Base-by-base conservation (phyloP, 108 stramenopile genomes). In the Skeletonema grethae region DNA sequence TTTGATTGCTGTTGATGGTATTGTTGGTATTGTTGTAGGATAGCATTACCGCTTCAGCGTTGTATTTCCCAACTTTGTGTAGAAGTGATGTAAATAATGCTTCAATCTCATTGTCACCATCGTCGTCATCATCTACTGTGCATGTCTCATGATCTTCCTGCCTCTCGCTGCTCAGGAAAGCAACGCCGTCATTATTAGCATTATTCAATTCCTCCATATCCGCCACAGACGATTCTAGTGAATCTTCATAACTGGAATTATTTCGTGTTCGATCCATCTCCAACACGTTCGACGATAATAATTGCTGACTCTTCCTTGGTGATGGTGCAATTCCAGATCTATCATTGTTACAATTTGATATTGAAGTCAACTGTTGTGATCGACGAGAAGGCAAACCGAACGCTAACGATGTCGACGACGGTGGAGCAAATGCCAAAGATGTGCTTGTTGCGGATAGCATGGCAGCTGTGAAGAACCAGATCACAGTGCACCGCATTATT, bases 51-150 rank as follows among this genome's bases (percentile, higher is more conserved):
- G 67, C 67, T 9, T 68, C 67, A 11, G 67, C 50, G 41, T 68
- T 68, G 32, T 68, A 68, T 5, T 15, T 20, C 24, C 56, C 57
- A 36, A 68, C 43, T 32, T 68, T 68, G 3, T 57, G 36, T 38
- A 68, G 25, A 18, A 68, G 67, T 10, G 67, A 68, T 39, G 22
- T 38, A 57, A 68, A 68, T 36, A 68, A 25, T 11, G 41, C 56
- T 36, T 20, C 12, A 22, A 68, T 57, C 57, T 55, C 38, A 5
- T 56, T 24, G 35, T 68, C 67, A 3, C 58, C 8, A 5, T 53
- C 50, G 7, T 53, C 50, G 0, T 53, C n/a, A 1, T 53, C 22
- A 4, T 20, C 18, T 22, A 53, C 0, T 53, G 8, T 22, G 22
- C 50, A 53, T 22, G 22, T 22, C 18, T 53, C 50, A 53, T 53